phyloP scores from a whole-genome alignment of 306 rosid genomes.

The Malus fusca region DNA sequence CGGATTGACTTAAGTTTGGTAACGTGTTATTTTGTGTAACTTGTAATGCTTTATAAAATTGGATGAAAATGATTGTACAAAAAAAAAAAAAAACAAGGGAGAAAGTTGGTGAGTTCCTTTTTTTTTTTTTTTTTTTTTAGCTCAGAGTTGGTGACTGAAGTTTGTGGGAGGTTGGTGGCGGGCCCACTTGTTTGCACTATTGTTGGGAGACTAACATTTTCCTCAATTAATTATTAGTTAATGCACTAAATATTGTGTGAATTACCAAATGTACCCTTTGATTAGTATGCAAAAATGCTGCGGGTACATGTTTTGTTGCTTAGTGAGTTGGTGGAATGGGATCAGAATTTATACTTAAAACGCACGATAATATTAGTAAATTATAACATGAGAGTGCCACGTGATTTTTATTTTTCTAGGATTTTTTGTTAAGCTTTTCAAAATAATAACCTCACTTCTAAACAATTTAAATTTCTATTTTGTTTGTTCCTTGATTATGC shows the following conservation, averaged over 20 bases:
- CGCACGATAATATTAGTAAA: background rate
- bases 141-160: constrained; percentile 3
- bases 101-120: background rate
- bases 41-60: background rate
- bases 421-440: background rate
- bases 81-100: too few relatives aligned
- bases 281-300: background rate
- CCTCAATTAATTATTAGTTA: background rate
- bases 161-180: background rate
- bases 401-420: background rate
- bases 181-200: background rate
- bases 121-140: background rate
- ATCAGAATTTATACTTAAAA: background rate
- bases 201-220: background rate
- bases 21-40: too few relatives aligned
- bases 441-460: background rate
- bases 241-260: background rate
- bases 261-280: background rate
- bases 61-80: background rate
- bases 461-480: too few relatives aligned
- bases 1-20: too few relatives aligned
- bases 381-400: background rate
- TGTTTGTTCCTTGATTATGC: too few relatives aligned
- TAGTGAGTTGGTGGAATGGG: background rate
- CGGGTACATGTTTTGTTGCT: background rate